phyloP scores from a whole-genome alignment of 2,329 filamentous ascomycete genomes.

The Colletotrichum trifolii region DNA sequence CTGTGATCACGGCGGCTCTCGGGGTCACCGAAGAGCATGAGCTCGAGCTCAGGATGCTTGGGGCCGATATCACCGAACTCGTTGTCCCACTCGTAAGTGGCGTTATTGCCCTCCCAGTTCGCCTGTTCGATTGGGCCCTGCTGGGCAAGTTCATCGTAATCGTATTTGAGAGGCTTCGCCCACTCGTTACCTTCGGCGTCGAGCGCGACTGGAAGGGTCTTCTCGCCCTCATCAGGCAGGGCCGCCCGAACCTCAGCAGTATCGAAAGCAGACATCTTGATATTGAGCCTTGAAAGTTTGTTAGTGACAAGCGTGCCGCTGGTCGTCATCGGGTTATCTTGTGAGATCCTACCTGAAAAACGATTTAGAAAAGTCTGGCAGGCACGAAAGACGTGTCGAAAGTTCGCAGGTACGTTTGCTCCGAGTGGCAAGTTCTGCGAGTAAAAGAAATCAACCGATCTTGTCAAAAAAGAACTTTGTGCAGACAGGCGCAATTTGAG shows the following conservation, averaged over 20 bases:
- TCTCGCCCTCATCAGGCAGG: slow-evolving; percentile 44
- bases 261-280: slow-evolving; percentile 20
- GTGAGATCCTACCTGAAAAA: too few species aligned
- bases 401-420: too few species aligned
- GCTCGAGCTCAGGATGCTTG: slow-evolving; percentile 75
- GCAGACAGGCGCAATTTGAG: too few species aligned
- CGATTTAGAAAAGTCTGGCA: too few species aligned
- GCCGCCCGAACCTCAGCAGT: slow-evolving; percentile 45
- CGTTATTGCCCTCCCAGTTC: slow-evolving; percentile 66
- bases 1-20: slow-evolving; percentile 57
- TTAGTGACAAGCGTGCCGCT: too few species aligned
- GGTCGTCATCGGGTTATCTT: too few species aligned
- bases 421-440: too few species aligned
- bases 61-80: slow-evolving; percentile 90
- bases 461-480: too few species aligned
- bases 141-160: slow-evolving; percentile 56
- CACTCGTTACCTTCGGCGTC: slow-evolving; percentile 50
- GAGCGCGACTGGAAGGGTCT: slow-evolving; percentile 38
- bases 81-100: slow-evolving; percentile 84
- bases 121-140: slow-evolving; percentile 25
- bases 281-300: not conserved
- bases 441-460: too few species aligned
- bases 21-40: slow-evolving; percentile 76
- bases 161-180: slow-evolving; percentile 57
- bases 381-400: too few species aligned